phyloP scores from a whole-genome alignment of 305 asterid species.

The Plantago coronopus region DNA sequence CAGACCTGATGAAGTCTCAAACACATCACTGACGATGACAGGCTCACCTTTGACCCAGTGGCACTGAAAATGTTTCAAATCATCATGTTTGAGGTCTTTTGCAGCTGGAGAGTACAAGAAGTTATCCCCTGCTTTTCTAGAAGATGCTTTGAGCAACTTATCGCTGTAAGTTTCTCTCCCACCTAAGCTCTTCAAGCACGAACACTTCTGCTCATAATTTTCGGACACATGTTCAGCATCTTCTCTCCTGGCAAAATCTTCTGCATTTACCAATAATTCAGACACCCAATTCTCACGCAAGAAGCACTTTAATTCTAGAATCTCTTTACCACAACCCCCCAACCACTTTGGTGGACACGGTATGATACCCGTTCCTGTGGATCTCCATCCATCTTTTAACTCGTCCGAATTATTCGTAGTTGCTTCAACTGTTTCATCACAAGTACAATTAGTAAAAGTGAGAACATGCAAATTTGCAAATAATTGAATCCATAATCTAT shows the following conservation, averaged over 20 bases:
- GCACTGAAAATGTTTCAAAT: constrained; percentile 25
- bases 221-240: constrained; percentile 20
- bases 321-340: constrained; percentile 54
- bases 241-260: constrained; percentile 28
- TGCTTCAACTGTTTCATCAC: constrained; percentile 19
- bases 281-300: constrained; percentile 36
- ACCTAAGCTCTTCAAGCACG: constrained; percentile 30
- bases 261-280: constrained; percentile 38
- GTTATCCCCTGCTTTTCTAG: constrained; percentile 31
- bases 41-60: constrained; percentile 24
- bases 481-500: constrained; percentile 24
- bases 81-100: constrained; percentile 36
- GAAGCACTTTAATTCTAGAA: constrained; percentile 41
- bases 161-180: constrained; percentile 23
- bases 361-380: constrained; percentile 40
- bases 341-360: constrained; percentile 39
- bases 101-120: constrained; percentile 52
- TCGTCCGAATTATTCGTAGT: constrained; percentile 20
- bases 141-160: constrained; percentile 23
- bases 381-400: constrained; percentile 37
- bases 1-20: constrained; percentile 39
- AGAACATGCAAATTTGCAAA: constrained; percentile 50
- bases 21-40: constrained; percentile 13
- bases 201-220: constrained; percentile 29
- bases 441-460: constrained; percentile 21